These are phyloP conservation scores for Neofusicoccum sp. DNA, from an alignment of 2,329 filamentous ascomycete genomes.

Conservation along the genomic window DNA sequence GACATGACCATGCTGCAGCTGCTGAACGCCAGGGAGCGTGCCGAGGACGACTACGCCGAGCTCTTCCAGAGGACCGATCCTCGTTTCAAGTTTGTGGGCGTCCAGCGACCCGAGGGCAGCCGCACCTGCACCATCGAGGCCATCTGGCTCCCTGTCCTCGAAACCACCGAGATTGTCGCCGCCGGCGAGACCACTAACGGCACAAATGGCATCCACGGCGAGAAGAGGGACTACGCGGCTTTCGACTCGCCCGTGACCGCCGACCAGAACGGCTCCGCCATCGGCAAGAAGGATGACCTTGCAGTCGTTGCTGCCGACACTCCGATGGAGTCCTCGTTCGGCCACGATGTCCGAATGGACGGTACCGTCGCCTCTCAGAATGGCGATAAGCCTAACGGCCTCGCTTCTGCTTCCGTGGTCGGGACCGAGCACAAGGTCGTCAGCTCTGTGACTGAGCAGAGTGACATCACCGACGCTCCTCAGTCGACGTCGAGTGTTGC, in stretches of 20 bases:
- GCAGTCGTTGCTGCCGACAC: neutral
- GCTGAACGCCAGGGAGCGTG: slow-evolving; percentile 19
- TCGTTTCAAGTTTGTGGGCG: slow-evolving; percentile 19
- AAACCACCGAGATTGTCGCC: neutral
- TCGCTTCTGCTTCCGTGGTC: neutral
- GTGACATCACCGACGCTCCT: neutral
- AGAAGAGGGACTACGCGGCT: neutral
- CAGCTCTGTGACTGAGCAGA: neutral
- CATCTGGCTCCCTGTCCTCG: slow-evolving; percentile 11
- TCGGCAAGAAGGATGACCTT: neutral
- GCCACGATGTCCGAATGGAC: neutral
- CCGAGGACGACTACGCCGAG: slow-evolving; percentile 16
- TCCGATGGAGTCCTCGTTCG: slow-evolving; percentile 6
- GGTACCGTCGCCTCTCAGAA: neutral
- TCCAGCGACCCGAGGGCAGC: slow-evolving; percentile 10
- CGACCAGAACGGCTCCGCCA: neutral
- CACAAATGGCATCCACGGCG: neutral
- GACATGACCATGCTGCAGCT: slow-evolving; percentile 20
- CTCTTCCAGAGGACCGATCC: slow-evolving; percentile 19
- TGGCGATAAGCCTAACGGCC: neutral
- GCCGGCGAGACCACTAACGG: neutral
- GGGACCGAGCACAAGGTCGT: neutral
- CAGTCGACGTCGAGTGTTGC: neutral
- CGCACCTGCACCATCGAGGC: slow-evolving; percentile 18
- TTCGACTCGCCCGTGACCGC: neutral